phyloP scores from a whole-genome alignment of 1,139 yeast species.

The Candida smagusa region DNA sequence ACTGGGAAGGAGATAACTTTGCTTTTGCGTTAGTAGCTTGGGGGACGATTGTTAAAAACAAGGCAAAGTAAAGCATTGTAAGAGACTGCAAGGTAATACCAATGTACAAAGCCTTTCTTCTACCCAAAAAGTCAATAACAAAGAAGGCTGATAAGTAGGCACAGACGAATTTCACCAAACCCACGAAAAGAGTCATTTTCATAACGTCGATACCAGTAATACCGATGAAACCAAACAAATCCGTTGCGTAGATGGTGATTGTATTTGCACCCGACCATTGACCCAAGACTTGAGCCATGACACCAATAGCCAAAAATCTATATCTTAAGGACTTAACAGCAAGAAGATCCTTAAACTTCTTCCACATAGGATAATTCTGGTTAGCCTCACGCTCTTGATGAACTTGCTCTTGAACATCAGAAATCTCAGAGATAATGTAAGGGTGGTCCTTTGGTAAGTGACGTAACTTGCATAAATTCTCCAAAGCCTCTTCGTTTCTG shows the following conservation, averaged over 20 bases:
- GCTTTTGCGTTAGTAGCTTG: slow-evolving; percentile 13
- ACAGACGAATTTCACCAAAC: slow-evolving; percentile 42
- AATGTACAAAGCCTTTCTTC: slow-evolving; percentile 30
- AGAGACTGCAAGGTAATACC: slow-evolving; percentile 25
- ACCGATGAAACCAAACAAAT: slow-evolving; percentile 53
- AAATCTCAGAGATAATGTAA: slow-evolving; percentile 49
- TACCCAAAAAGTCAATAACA: slow-evolving; percentile 45
- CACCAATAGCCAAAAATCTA: slow-evolving; percentile 43
- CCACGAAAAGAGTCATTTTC: slow-evolving; percentile 47
- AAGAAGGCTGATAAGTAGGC: slow-evolving; percentile 43
- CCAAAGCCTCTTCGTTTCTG: slow-evolving; percentile 31
- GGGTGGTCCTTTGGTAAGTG: slow-evolving; percentile 49
- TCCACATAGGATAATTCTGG: slow-evolving; percentile 12
- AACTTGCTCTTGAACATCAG: slow-evolving; percentile 48
- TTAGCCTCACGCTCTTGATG: slow-evolving; percentile 37
- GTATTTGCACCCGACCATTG: slow-evolving; percentile 68
- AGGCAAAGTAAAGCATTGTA: slow-evolving; percentile 18
- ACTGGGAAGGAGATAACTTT: slow-evolving; percentile 13
- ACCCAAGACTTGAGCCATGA: slow-evolving; percentile 48
- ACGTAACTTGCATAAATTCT: slow-evolving; percentile 44
- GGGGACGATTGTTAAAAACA: slow-evolving; percentile 20
- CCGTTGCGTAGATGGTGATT: slow-evolving; percentile 39
- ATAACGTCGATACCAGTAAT: slow-evolving; percentile 29
- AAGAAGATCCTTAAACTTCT: slow-evolving; percentile 30
- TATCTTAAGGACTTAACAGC: slow-evolving; percentile 37